A percentile compares a stretch with the other conserved stretches of the same genome.
Conservation (phyloP, 2,329 filamentous ascomycete species). For the Pseudogymnoascus sp. region DNA sequence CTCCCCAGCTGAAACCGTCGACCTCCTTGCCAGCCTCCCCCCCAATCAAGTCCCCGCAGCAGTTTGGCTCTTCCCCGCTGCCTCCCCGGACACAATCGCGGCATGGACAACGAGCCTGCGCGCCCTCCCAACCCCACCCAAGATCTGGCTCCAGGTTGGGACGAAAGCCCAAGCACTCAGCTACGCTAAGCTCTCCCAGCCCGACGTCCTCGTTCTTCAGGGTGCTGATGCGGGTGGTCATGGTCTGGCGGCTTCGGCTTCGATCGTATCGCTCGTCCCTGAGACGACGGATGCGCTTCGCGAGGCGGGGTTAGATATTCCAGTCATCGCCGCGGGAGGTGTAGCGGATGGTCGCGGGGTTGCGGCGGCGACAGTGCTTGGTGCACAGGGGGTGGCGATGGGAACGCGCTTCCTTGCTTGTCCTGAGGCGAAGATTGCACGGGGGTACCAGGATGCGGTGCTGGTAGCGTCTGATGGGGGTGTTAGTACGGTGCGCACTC, state of each 20-base stretch:
- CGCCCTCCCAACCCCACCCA: conserved; percentile 17
- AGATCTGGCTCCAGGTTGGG: conserved; percentile 30
- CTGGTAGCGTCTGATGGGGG: conserved; percentile 41
- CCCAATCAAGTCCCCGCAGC: conserved; percentile 23
- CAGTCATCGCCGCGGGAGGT: conserved; percentile 27
- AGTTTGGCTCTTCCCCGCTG: conserved; percentile 41
- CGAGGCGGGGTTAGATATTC: conserved; percentile 20
- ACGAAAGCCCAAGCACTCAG: conserved; percentile 24
- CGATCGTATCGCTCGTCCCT: conserved; percentile 29
- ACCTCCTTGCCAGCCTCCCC: conserved; percentile 27
- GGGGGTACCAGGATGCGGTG: conserved; percentile 39
- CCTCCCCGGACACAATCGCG: conserved; percentile 18
- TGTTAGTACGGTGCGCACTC: conserved; percentile 39
- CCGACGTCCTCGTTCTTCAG: conserved; percentile 30
- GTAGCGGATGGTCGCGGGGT: conserved; percentile 30
- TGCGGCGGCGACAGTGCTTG: conserved; percentile 28
- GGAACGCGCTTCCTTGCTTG: conserved; percentile 42
- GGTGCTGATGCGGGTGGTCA: conserved; percentile 32
- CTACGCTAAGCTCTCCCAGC: conserved; percentile 17
- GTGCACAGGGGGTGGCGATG: conserved; percentile 36
- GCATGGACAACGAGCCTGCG: conserved; percentile 25
- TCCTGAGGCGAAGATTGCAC: conserved; percentile 36
- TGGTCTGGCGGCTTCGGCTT: conserved; percentile 24
- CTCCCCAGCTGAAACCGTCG: conserved; percentile 33
- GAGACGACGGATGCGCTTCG: conserved; percentile 27